These are phyloP conservation scores for Suillus ampliporus DNA, from an alignment of 768 basidiomycete species.

Conservation along the genomic window DNA sequence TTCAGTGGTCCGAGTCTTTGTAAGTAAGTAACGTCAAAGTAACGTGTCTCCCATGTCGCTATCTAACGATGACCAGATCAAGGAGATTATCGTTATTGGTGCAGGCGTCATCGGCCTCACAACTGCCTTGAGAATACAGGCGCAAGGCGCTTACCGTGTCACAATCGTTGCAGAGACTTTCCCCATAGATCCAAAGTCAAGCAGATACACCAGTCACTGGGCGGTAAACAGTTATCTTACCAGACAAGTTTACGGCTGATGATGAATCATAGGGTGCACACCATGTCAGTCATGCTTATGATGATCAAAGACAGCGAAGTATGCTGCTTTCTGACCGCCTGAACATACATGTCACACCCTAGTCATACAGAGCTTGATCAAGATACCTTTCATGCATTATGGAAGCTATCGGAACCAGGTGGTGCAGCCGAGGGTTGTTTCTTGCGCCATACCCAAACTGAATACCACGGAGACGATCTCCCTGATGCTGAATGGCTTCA, in stretches of 20 bases:
- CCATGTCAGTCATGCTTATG: conserved; percentile 65
- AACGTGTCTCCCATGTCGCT: neutral
- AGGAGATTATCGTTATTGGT: conserved; percentile 45
- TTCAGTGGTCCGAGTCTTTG: neutral
- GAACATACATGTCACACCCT: neutral
- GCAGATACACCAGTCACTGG: conserved; percentile 82
- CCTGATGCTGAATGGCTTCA: conserved; percentile 44
- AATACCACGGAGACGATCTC: conserved; percentile 53
- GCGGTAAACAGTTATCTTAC: conserved; percentile 55
- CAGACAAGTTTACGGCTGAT: neutral
- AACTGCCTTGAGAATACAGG: conserved; percentile 73
- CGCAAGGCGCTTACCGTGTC: conserved; percentile 64
- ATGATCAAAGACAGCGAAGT: conserved; percentile 63
- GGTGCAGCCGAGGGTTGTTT: conserved; percentile 64
- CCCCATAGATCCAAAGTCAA: conserved; percentile 75
- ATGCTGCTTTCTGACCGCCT: conserved; percentile 19
- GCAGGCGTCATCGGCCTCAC: conserved; percentile 79
- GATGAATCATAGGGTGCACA: conserved; percentile 68
- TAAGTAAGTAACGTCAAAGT: too few species aligned
- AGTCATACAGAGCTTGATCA: conserved; percentile 60
- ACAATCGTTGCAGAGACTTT: conserved; percentile 73
- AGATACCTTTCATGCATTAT: conserved; percentile 78
- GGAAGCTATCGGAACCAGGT: conserved; percentile 69
- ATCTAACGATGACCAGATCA: conserved; percentile 13
- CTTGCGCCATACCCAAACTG: conserved; percentile 64